These are phyloP conservation scores for Pseudodiploospora longispora DNA, from an alignment of 2,329 filamentous ascomycete species.

Conservation along the genomic window DNA sequence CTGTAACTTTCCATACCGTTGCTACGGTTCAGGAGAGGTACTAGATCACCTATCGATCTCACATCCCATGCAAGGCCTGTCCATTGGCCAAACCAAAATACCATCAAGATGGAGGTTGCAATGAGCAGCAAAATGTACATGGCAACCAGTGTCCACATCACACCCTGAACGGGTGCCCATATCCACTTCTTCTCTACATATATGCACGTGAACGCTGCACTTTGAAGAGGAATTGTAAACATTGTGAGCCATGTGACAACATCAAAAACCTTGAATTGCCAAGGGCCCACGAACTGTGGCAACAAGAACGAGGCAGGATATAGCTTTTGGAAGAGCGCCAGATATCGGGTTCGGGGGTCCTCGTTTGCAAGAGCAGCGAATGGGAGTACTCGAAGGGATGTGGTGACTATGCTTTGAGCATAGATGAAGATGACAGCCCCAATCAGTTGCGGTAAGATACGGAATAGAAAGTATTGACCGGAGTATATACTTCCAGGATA, in stretches of 20 bases:
- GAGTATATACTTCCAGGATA: conserved; percentile 62
- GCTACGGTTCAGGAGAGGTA: conserved; percentile 69
- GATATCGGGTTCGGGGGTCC: conserved; percentile 48
- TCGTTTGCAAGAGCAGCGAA: conserved; percentile 69
- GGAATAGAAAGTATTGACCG: conserved; percentile 73
- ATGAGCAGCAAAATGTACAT: conserved; percentile 62
- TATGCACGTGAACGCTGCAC: conserved; percentile 63
- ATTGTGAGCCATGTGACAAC: conserved; percentile 68
- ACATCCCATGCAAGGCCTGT: conserved; percentile 85
- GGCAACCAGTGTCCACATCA: conserved; percentile 69
- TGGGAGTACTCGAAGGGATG: conserved; percentile 69
- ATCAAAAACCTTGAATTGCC: conserved; percentile 57
- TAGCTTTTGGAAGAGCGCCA: conserved; percentile 60
- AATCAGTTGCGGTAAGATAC: conserved; percentile 73
- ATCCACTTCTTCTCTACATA: conserved; percentile 55
- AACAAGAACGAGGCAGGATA: conserved; percentile 63
- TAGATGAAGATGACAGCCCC: conserved; percentile 67
- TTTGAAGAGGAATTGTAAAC: conserved; percentile 75
- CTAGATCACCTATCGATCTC: conserved; percentile 70
- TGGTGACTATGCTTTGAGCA: conserved; percentile 63
- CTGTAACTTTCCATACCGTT: conserved; percentile 69
- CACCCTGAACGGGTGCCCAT: conserved; percentile 71
- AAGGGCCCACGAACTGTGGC: conserved; percentile 51
- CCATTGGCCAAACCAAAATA: conserved; percentile 55
- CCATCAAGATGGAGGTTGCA: conserved; percentile 43